Evolutionary conservation across 306 rosid species (phyloP).

Genomic region (Hippophae tibetana): DNA sequence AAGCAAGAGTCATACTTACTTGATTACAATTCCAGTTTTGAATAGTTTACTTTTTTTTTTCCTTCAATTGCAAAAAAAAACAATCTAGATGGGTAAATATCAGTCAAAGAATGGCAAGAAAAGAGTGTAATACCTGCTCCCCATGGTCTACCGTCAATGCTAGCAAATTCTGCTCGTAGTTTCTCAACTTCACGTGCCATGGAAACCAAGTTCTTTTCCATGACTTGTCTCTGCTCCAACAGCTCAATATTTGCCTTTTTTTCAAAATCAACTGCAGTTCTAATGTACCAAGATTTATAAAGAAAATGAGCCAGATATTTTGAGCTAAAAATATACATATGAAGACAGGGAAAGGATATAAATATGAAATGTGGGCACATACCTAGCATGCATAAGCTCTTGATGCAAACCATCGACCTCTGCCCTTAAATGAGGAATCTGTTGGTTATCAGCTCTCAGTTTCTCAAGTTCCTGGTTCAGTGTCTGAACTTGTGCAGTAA

Average conservation of each 20-base stretch:
- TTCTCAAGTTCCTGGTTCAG: constrained; percentile 52
- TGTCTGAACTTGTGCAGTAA: constrained; percentile 48
- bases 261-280: constrained; percentile 62
- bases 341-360: constrained; percentile 11
- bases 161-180: constrained; percentile 69
- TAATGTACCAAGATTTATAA: constrained; percentile 20
- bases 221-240: constrained; percentile 79
- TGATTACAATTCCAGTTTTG: no score
- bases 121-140: constrained; percentile 50
- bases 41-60: no score
- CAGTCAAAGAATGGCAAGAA: constrained; percentile 9
- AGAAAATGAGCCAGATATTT: constrained; percentile 1
- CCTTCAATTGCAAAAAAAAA: no score
- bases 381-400: constrained; percentile 81
- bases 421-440: constrained; percentile 48
- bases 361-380: constrained; percentile 14
- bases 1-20: no score
- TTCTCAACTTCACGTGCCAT: constrained; percentile 92
- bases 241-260: constrained; percentile 76
- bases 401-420: constrained; percentile 71
- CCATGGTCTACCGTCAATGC: constrained; percentile 62
- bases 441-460: constrained; percentile 63
- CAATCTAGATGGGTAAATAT: not conserved
- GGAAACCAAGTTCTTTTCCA: constrained; percentile 83
- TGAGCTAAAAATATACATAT: not conserved